Evolutionary conservation across 2,329 filamentous ascomycete species (phyloP).

Genomic region (Fusarium acutatum): DNA sequence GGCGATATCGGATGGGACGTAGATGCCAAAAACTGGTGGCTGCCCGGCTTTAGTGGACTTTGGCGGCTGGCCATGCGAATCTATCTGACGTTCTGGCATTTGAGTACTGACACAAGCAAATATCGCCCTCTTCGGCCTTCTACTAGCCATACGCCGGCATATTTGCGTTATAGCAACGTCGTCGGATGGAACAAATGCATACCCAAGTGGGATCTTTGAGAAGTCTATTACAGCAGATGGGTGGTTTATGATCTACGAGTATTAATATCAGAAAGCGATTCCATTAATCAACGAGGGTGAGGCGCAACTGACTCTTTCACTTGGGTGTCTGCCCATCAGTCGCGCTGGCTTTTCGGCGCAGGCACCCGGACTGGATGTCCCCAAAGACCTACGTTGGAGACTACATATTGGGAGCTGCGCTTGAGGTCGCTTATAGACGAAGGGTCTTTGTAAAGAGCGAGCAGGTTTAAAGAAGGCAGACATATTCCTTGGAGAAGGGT

Average conservation of each 20-base stretch:
- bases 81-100: fast-evolving
- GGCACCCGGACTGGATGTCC: neutral
- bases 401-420: neutral
- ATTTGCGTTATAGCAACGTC: neutral
- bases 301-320: neutral
- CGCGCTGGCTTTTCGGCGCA: neutral
- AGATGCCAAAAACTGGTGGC: neutral
- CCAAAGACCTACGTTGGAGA: neutral
- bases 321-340: neutral
- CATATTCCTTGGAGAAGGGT: neutral
- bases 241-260: neutral
- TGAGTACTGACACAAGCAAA: neutral
- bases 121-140: neutral
- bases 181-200: neutral
- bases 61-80: neutral
- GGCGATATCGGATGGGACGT: neutral
- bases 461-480: neutral
- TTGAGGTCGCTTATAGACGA: neutral
- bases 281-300: neutral
- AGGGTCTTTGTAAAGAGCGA: neutral
- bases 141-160: neutral
- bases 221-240: neutral
- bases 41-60: neutral
- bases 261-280: neutral
- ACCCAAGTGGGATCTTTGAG: neutral